Conservation (phyloP, 768 basidiomycete genomes). For the Russula foetens region DNA sequence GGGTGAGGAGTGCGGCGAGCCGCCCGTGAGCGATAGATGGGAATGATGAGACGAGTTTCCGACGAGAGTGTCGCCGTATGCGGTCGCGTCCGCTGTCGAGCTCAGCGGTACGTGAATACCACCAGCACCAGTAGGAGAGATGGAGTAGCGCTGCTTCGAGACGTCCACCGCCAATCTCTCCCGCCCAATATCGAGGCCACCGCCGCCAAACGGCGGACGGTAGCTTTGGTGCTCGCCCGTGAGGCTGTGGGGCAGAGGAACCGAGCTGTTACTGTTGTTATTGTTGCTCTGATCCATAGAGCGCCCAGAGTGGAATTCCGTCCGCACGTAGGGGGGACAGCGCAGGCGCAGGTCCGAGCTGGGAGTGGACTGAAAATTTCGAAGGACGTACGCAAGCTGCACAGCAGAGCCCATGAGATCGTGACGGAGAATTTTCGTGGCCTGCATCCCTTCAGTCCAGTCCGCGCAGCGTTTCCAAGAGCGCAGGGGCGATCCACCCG, state of each 20-base stretch:
- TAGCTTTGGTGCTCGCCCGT: constrained; percentile 5
- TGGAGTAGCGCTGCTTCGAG: constrained; percentile 13
- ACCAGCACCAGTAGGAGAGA: neutral
- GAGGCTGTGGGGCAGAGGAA: neutral
- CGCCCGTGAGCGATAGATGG: neutral
- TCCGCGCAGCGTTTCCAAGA: constrained; percentile 60
- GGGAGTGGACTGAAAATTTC: constrained; percentile 18
- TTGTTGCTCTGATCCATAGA: neutral
- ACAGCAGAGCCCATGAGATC: constrained; percentile 54
- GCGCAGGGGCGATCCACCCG: constrained; percentile 29
- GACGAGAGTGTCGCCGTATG: constrained; percentile 4
- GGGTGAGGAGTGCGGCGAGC: neutral
- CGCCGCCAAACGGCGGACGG: constrained; percentile 11
- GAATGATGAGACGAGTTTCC: constrained; percentile 1
- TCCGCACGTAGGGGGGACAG: constrained; percentile 11
- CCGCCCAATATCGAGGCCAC: neutral
- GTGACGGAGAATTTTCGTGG: constrained; percentile 53
- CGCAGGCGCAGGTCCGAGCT: constrained; percentile 17
- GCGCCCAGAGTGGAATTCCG: constrained; percentile 6
- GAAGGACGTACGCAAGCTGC: constrained; percentile 49
- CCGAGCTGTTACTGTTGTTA: neutral
- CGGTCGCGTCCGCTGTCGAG: neutral
- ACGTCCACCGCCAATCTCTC: neutral
- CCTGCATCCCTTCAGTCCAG: constrained; percentile 72
- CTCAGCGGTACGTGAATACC: constrained; percentile 4